Conservation (phyloP, 2,329 filamentous ascomycete species). For the Falciphora oryzae region DNA sequence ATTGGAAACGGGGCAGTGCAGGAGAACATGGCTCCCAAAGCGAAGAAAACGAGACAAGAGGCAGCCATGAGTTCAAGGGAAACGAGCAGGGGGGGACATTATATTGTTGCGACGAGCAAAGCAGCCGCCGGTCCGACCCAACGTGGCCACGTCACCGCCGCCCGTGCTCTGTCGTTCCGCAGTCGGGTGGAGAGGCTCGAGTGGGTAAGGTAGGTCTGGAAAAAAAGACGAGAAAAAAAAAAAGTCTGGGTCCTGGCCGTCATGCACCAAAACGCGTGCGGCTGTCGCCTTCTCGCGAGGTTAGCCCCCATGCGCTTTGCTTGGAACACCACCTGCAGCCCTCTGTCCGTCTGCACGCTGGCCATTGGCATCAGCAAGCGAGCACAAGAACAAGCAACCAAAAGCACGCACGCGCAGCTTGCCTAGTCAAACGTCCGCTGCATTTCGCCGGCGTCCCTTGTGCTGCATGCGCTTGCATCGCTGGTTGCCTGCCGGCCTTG, state of each 20-base stretch:
- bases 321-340: background rate
- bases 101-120: background rate
- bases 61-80: background rate
- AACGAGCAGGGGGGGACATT: background rate
- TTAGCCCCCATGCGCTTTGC: too few species aligned
- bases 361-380: background rate
- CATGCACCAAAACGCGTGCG: too few species aligned
- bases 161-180: background rate
- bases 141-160: background rate
- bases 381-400: background rate
- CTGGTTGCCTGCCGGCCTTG: background rate
- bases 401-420: too few species aligned
- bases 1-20: background rate
- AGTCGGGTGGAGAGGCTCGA: background rate
- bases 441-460: background rate
- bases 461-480: background rate
- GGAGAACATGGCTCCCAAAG: background rate
- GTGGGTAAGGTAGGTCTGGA: background rate
- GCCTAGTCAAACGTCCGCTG: too few species aligned
- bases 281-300: too few species aligned
- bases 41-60: background rate
- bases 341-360: background rate
- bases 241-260: too few species aligned
- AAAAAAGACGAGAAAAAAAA: background rate
- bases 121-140: background rate